phyloP scores from a whole-genome alignment of 495 filamentous ascomycete species.

The Sporormia fimetaria region DNA sequence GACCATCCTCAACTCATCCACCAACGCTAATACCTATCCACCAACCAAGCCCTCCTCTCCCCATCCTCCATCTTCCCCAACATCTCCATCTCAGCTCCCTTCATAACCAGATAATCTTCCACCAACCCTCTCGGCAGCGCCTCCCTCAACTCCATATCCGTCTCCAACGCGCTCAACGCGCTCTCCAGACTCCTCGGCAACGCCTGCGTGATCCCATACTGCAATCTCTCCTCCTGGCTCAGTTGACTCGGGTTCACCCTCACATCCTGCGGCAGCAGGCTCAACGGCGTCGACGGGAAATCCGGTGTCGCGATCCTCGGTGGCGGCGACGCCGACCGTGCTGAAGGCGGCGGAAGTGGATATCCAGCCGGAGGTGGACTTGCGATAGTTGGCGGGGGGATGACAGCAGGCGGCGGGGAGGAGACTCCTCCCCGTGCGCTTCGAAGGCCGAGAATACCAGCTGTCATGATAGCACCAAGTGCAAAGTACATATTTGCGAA shows the following conservation, averaged over 20 bases:
- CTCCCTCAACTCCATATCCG: slow-evolving; percentile 23
- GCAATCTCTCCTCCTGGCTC: slow-evolving; percentile 37
- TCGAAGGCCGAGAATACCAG: slow-evolving; percentile 53
- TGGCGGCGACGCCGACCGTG: no score
- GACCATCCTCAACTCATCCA: no score
- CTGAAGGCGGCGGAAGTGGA: no score
- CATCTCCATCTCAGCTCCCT: slow-evolving; percentile 32
- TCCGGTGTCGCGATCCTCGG: no score
- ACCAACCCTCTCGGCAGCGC: slow-evolving; percentile 25
- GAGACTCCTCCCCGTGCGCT: slow-evolving; percentile 35
- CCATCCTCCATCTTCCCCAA: slow-evolving; percentile 27
- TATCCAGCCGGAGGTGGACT: no score
- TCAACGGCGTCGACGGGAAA: no score
- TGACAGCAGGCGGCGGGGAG: slow-evolving; percentile 27
- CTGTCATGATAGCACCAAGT: slow-evolving; percentile 52
- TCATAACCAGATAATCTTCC: slow-evolving; percentile 29
- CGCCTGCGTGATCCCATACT: slow-evolving; percentile 39
- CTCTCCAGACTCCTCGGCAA: slow-evolving; percentile 24
- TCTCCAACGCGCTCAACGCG: slow-evolving; percentile 24
- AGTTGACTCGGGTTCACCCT: slow-evolving; percentile 31
- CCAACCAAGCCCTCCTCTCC: slow-evolving; percentile 29
- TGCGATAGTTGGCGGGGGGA: not conserved
- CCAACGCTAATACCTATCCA: slow-evolving; percentile 35
- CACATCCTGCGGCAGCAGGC: slow-evolving; percentile 13
- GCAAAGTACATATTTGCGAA: slow-evolving; percentile 63